A percentile compares a stretch with the other conserved stretches of the same genome.
Conservation (phyloP, 257 asterid species). For the Solanum tarapatanum region DNA sequence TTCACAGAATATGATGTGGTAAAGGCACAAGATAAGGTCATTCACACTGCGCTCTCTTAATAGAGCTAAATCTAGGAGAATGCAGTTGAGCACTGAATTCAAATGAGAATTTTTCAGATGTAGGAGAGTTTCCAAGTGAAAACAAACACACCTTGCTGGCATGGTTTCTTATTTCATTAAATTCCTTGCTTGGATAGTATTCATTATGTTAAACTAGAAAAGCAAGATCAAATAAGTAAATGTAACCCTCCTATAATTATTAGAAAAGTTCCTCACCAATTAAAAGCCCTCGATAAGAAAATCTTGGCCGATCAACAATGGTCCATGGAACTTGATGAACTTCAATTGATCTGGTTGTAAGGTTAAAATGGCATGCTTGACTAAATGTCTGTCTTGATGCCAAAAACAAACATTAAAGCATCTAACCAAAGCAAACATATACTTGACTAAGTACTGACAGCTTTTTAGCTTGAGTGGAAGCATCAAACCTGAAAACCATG, state of each 20-base stretch:
- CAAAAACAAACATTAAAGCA: neutral
- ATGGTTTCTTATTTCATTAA: neutral
- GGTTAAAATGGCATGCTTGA: slow-evolving; percentile 63
- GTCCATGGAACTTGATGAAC: slow-evolving; percentile 82
- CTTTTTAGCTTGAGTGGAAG: neutral
- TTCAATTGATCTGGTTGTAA: slow-evolving; percentile 41
- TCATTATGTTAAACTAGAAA: neutral
- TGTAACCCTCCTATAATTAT: neutral
- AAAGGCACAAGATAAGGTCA: neutral
- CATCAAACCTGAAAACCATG: slow-evolving; percentile 76
- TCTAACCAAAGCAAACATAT: neutral
- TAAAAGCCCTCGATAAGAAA: slow-evolving; percentile 81
- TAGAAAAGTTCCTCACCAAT: slow-evolving; percentile 46
- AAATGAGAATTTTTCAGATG: neutral
- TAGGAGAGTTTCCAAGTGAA: neutral
- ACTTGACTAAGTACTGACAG: neutral
- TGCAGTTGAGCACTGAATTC: neutral
- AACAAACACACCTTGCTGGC: neutral
- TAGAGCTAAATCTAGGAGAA: neutral
- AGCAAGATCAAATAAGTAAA: neutral
- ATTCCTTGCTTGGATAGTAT: neutral
- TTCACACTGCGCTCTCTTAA: neutral
- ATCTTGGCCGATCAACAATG: slow-evolving; percentile 72
- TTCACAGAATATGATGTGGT: neutral
- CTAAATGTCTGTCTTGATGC: slow-evolving; percentile 65